Base-by-base conservation (phyloP, 495 filamentous ascomycete species). In the Xeromyces bisporus region DNA sequence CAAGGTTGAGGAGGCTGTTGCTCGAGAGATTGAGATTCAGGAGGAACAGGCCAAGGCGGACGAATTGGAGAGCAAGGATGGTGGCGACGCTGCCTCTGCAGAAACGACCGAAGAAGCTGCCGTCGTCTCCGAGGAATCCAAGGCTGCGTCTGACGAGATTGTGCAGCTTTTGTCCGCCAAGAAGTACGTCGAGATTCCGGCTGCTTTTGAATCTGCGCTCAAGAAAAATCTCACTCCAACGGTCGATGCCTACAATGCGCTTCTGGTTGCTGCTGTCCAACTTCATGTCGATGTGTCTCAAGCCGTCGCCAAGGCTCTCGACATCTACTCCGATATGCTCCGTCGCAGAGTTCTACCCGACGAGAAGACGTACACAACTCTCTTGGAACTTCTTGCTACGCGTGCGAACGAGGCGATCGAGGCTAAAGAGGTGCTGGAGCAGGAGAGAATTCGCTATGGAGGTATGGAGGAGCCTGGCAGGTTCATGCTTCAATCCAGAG, bases 291-390 rank as follows among this genome's bases (percentile, higher is more conserved):
- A 80, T 43, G 74, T 73, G 46, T 71, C 75, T 29, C 80, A 84
- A 55, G 67, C 84, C 7, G 76, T 93, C 15, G 72, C 80, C 28
- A 93, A 92, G 56, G 85, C 81, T 4, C 69, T 96, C 29, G 84
- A 86, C 64, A 77, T 96, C 35, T 96, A 96, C 58, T 77, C 83
- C 25, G 83, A 94, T 50, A 93, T 97, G 87, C 75, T 93, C 40
- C 69, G 78, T 37, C 78, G 85, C 28, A 77, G 75, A 43, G 75
- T 94, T 25, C 53, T 65, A 15, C 87, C 87, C 10, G 76, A 91
- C 45, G 73, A 75, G 35, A 67, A 75, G 32, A 96, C 85, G 5
- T 96, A 91, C 55, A 71, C 81, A 44, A 82, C 77, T 2, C 56
- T 97, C 7, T 77, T 97, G 36, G 70, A 78, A 39, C 56, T 92